These are phyloP conservation scores for Phytopythium vexans DNA, from an alignment of 352 stramenopile species.

Conservation along the genomic window DNA sequence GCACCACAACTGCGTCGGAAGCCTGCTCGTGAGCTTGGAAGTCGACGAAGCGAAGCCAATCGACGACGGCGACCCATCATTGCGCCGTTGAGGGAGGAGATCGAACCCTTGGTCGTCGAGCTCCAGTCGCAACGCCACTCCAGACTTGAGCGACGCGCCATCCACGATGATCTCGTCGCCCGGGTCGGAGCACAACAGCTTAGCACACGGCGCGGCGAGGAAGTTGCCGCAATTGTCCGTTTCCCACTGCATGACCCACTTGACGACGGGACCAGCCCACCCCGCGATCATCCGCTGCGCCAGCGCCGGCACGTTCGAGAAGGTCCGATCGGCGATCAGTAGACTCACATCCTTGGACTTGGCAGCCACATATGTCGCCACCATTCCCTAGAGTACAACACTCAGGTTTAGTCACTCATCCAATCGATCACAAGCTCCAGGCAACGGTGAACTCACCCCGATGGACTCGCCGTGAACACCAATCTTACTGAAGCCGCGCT, in stretches of 20 bases:
- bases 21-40: constrained; percentile 3
- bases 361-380: constrained; percentile 64
- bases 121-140: constrained; percentile 64
- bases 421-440: background rate
- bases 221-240: constrained; percentile 81
- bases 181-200: constrained; percentile 80
- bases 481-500: constrained; percentile 51
- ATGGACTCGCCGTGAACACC: constrained; percentile 85
- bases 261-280: constrained; percentile 66
- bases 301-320: constrained; percentile 72
- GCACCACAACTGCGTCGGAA: background rate
- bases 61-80: constrained; percentile 10
- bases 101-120: constrained; percentile 44
- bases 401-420: background rate
- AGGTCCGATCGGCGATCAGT: constrained; percentile 78
- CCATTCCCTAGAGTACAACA: constrained; percentile 33
- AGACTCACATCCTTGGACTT: constrained; percentile 61
- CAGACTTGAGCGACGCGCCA: constrained; percentile 77
- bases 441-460: constrained; percentile 21
- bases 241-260: constrained; percentile 73
- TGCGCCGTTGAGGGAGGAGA: constrained; percentile 21
- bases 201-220: constrained; percentile 63
- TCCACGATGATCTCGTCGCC: constrained; percentile 84
- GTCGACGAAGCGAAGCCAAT: constrained; percentile 7
- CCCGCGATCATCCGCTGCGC: constrained; percentile 72